Percentiles rank a stretch among this genome's conserved stretches.
Evolutionary conservation across 441 rosid genomes (phyloP).

Genomic region (Syzygium malaccense): DNA sequence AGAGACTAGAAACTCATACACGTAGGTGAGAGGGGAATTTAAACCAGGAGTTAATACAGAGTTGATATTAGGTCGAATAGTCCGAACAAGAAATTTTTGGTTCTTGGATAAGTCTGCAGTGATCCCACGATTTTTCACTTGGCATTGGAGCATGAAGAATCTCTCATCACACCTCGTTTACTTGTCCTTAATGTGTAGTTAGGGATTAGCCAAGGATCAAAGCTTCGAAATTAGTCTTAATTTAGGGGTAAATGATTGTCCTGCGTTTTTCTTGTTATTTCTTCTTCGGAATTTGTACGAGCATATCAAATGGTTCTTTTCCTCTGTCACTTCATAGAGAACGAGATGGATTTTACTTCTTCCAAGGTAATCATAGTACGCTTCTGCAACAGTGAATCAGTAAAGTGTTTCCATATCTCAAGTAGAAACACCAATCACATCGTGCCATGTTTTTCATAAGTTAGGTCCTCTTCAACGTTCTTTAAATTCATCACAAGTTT

Average conservation of each 20-base stretch:
- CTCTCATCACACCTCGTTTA: not conserved
- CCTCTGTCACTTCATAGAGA: too few species aligned
- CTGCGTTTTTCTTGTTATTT: too few species aligned
- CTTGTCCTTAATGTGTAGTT: not conserved
- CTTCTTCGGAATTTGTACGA: too few species aligned
- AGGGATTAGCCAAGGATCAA: not conserved
- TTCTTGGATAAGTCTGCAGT: not conserved
- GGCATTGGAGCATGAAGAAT: not conserved
- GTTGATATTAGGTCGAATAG: not conserved
- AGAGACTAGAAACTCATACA: not conserved
- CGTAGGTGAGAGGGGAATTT: not conserved
- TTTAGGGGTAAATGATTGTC: too few species aligned
- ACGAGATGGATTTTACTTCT: not conserved
- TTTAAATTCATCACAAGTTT: too few species aligned
- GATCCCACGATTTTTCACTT: not conserved
- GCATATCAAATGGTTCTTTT: too few species aligned
- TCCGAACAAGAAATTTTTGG: not conserved
- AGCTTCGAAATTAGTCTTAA: too few species aligned
- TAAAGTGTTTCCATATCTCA: too few species aligned
- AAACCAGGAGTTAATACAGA: not conserved
- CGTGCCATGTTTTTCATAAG: not conserved
- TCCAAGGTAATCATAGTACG: not conserved
- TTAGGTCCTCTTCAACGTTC: not conserved
- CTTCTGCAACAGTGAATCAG: accelerated
- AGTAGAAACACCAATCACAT: too few species aligned